Percentiles rank a stretch among this genome's conserved stretches.
Conservation (phyloP, 495 filamentous ascomycete genomes). For the Astrocystis sublimbata region DNA sequence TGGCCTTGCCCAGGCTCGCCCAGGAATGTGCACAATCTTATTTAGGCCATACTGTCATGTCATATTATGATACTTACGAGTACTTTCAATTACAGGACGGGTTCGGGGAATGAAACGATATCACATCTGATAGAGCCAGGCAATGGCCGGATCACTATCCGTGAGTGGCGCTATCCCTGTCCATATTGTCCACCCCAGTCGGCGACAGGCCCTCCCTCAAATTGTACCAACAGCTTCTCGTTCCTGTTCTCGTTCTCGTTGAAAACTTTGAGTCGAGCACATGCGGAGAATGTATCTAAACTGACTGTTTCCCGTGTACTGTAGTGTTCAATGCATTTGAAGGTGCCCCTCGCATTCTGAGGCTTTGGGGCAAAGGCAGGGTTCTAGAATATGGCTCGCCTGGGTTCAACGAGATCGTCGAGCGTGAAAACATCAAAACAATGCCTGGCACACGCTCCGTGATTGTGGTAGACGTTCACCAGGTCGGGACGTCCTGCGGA, state of each 20-base stretch:
- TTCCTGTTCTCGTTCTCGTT: background rate
- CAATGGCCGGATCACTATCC: constrained; percentile 70
- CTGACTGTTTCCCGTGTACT: background rate
- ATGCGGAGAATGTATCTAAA: background rate
- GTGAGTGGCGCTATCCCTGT: constrained; percentile 3
- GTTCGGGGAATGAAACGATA: constrained; percentile 72
- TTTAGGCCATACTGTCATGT: background rate
- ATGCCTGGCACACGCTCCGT: constrained; percentile 60
- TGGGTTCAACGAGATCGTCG: constrained; percentile 50
- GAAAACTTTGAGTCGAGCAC: background rate
- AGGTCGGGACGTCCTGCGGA: constrained; percentile 58
- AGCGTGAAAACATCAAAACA: constrained; percentile 42
- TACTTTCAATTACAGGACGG: constrained; percentile 50
- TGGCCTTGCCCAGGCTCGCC: background rate
- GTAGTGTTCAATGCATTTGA: constrained; percentile 68
- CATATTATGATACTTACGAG: background rate
- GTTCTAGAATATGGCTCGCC: constrained; percentile 60
- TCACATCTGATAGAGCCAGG: constrained; percentile 64
- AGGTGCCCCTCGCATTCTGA: constrained; percentile 61
- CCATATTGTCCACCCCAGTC: background rate
- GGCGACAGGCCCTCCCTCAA: background rate
- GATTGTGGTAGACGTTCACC: constrained; percentile 64
- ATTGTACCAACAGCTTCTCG: background rate
- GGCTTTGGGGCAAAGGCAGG: constrained; percentile 67
- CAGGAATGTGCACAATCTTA: background rate